phyloP scores from a whole-genome alignment of 495 filamentous ascomycete genomes.

The Bryoglossum gracile region DNA sequence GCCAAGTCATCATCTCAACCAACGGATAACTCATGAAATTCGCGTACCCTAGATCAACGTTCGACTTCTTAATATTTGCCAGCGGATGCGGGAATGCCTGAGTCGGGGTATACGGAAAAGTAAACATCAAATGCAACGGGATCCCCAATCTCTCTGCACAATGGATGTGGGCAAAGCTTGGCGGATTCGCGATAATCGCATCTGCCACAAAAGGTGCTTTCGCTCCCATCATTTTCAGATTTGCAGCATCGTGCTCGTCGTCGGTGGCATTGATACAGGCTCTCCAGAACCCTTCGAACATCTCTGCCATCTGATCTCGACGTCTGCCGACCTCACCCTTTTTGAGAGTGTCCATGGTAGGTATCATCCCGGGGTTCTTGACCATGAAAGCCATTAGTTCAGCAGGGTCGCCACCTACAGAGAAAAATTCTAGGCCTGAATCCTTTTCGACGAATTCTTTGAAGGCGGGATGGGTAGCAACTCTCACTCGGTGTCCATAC shows the following conservation, averaged over 20 bases:
- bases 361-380: conserved; percentile 68
- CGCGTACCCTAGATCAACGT: conserved; percentile 53
- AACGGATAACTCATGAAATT: conserved; percentile 71
- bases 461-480: conserved; percentile 64
- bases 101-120: conserved; percentile 60
- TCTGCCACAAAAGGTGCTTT: conserved; percentile 56
- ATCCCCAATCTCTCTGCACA: conserved; percentile 58
- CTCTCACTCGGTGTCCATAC: conserved; percentile 61
- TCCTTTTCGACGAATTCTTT: conserved; percentile 59
- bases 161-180: conserved; percentile 39
- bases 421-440: conserved; percentile 60
- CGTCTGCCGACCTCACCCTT: conserved; percentile 55
- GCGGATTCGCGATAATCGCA: conserved; percentile 66
- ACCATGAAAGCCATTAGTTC: conserved; percentile 80
- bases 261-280: conserved; percentile 49
- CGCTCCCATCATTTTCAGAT: conserved; percentile 47
- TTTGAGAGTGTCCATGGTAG: conserved; percentile 54
- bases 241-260: conserved; percentile 44
- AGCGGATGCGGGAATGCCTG: conserved; percentile 65
- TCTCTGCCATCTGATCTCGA: conserved; percentile 53
- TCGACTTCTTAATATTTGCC: conserved; percentile 57
- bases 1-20: conserved; percentile 47
- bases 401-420: conserved; percentile 62
- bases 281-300: conserved; percentile 55
- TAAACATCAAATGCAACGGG: conserved; percentile 61